These are phyloP conservation scores for Pythium brachiatum DNA, from an alignment of 352 stramenopile species.

Conservation along the genomic window DNA sequence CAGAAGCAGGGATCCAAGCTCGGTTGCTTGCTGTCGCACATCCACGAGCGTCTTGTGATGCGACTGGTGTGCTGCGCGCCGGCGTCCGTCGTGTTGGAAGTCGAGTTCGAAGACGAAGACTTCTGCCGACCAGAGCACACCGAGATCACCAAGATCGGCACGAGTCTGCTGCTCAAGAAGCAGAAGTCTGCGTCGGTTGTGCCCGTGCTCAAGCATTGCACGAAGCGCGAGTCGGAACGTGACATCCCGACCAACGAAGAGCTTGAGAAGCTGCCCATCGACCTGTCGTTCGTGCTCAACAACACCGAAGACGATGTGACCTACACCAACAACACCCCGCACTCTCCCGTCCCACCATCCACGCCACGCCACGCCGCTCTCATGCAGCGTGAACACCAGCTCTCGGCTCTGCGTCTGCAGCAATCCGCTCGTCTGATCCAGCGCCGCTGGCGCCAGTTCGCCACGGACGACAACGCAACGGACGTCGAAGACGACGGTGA, in stretches of 20 bases:
- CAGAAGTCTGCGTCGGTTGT: slow-evolving; percentile 29
- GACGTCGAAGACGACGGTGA: slow-evolving; percentile 16
- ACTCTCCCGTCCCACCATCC: slow-evolving; percentile 4
- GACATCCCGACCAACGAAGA: slow-evolving; percentile 36
- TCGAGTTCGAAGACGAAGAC: slow-evolving; percentile 30
- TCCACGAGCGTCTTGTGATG: slow-evolving; percentile 29
- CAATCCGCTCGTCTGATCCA: slow-evolving; percentile 26
- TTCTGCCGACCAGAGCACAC: slow-evolving; percentile 24
- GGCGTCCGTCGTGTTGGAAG: slow-evolving; percentile 26
- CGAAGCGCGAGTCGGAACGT: slow-evolving; percentile 4
- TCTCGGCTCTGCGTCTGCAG: slow-evolving; percentile 20
- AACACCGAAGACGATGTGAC: slow-evolving; percentile 18
- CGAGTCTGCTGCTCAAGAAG: slow-evolving; percentile 18
- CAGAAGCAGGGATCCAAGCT: slow-evolving; percentile 21
- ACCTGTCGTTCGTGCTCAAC: slow-evolving; percentile 30
- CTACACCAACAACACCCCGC: not conserved
- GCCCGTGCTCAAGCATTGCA: slow-evolving; percentile 7
- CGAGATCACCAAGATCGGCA: slow-evolving; percentile 23
- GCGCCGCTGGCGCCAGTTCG: slow-evolving; percentile 23
- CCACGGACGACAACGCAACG: not conserved
- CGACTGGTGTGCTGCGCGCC: slow-evolving; percentile 27
- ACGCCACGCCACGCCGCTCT: slow-evolving; percentile 12
- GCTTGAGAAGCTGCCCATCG: slow-evolving; percentile 27
- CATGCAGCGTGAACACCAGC: slow-evolving; percentile 13
- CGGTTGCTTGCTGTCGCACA: slow-evolving; percentile 21